Base-by-base conservation (phyloP, 1,284 basidiomycete species). In the Amylostereum areolatum region DNA sequence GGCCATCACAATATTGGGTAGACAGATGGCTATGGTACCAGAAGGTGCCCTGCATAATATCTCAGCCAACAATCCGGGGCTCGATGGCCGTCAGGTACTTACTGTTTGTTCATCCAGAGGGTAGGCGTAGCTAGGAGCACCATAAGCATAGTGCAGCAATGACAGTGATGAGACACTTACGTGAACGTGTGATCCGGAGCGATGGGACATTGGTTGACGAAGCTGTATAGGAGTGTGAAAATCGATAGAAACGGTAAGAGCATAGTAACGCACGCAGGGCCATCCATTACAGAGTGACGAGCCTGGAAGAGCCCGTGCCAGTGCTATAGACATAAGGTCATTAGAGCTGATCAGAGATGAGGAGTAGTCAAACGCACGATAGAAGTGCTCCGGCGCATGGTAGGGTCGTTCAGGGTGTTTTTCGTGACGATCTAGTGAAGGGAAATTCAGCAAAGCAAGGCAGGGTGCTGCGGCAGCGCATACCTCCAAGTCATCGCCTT, bases 151-250 rank as follows among this genome's bases (percentile, higher is more conserved):
- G n/a, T n/a, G n/a, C n/a, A n/a, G n/a, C n/a, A n/a, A n/a, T n/a
- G n/a, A n/a, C n/a, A n/a, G n/a, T n/a, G n/a, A n/a, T n/a, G n/a
- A n/a, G n/a, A n/a, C n/a, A n/a, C n/a, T n/a, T n/a, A n/a, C n/a
- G 58, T 42, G 52, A 67, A 67, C 0, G 62, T 59, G 24, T 61
- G 39, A 7, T 53, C 57, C 0, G 67, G 67, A 1, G 68, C 64
- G 47, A 80, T 77, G 1, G 74, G 73, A 53, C 78, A 80, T 54
- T 72, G 70, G 25, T 63, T 66, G 29, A 69, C 59, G 31, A 61
- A 58, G 50, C 63, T 51, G 58, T 59, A 25, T 52, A 57, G n/a
- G n/a, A n/a, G n/a, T n/a, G n/a, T n/a, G n/a, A n/a, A n/a, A n/a
- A n/a, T n/a, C n/a, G n/a, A n/a, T n/a, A n/a, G n/a, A n/a, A n/a